Evolutionary conservation across 306 rosid species (phyloP), one percentile per base, ranked within the genome.

Genomic region (Acacia confusa): DNA sequence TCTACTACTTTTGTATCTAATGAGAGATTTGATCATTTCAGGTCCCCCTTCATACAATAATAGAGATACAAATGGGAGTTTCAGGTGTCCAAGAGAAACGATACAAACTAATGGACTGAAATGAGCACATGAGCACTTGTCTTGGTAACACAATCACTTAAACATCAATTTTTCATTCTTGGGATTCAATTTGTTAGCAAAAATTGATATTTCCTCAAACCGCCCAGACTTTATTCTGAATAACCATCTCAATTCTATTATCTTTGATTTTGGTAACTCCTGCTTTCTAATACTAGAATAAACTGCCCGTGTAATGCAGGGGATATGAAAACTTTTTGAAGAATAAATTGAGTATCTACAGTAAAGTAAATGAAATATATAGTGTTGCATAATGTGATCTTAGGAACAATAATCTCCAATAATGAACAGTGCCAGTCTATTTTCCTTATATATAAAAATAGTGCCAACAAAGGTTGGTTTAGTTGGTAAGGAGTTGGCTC

Each of bases 51-150:
- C 99, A 95, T 78, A 95, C 99, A 3, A 95, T 95, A 78, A 92
- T 95, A 85, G 99, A 95, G 90, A 95, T 95, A 83, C 89, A 93
- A 72, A 89, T 95, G 97, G 99, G 98, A 90, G 99, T 92, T 81
- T 88, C 94, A 9, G 99, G 99, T 9, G 98, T 95, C 28, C 97
- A 93, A 80, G 99, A 93, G 93, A 95, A 92, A 87, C 84, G 99
- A 83, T 95, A 95, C 98, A 95, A 95, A 83, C 94, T 95, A 72
- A 95, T 95, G 98, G 95, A 93, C 82, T 95, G 87, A 87, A 78
- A 50, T 50, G 47, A 58, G 22, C 6, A n/a, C 40, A 61, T 20
- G 84, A 45, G 36, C 68, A 38, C 17, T 65, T 38, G 9, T 57
- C 25, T 25, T 53, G 34, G 36, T 74, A 34, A 36, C 58, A 16